A percentile compares a stretch with the other conserved stretches of the same genome.
Evolutionary conservation across 805 yeast genomes (phyloP).

Genomic region (Tetrapisispora namnaoensis): DNA sequence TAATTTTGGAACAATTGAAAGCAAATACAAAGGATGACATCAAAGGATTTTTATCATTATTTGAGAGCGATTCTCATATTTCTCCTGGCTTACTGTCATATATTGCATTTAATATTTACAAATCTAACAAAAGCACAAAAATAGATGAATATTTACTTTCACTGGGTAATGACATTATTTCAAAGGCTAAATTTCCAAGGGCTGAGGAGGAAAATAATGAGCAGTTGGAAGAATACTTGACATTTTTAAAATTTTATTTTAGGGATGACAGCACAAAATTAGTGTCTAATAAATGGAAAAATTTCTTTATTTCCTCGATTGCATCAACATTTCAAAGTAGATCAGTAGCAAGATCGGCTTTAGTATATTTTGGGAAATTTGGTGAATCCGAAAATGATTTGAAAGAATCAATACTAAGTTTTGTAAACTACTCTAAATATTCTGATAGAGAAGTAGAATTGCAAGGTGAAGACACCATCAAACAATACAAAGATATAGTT

Average conservation of each 20-base stretch:
- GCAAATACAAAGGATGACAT: not conserved
- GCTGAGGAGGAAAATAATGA: constrained; percentile 31
- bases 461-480: constrained; percentile 28
- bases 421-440: constrained; percentile 36
- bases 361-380: constrained; percentile 22
- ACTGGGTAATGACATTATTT: constrained; percentile 13
- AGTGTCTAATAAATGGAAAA: constrained; percentile 14
- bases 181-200: constrained; percentile 33
- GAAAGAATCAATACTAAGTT: constrained; percentile 26
- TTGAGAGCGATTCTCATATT: not conserved
- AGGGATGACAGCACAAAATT: constrained; percentile 10
- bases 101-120: constrained; percentile 2
- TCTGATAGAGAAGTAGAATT: constrained; percentile 30
- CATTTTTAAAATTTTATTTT: constrained; percentile 23
- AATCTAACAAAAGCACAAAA: not conserved
- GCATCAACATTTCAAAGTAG: constrained; percentile 39
- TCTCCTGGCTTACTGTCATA: not conserved
- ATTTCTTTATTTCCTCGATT: constrained; percentile 28
- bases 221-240: constrained; percentile 26
- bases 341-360: constrained; percentile 29
- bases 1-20: constrained; percentile 14
- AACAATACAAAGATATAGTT: constrained; percentile 31
- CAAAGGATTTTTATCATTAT: not conserved
- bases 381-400: constrained; percentile 6
- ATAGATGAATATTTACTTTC: constrained; percentile 12